Evolutionary conservation across 352 stramenopile species (phyloP).

Genomic region (Pythium diclinum): DNA sequence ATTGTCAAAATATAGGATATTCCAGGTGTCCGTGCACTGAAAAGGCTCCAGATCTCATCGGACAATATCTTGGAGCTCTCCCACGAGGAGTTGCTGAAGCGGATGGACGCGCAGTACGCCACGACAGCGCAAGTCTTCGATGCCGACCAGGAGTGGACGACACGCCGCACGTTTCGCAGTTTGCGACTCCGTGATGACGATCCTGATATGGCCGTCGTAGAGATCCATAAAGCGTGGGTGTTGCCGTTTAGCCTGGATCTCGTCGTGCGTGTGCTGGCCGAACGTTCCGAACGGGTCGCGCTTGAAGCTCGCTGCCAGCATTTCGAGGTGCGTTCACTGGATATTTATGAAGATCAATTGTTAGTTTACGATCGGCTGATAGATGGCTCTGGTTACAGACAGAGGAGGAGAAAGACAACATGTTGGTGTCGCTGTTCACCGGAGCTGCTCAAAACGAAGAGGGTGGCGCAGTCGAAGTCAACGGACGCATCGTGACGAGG

Average conservation of each 20-base stretch:
- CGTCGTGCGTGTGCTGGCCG: background rate
- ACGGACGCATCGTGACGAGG: conserved; percentile 7
- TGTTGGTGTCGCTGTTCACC: conserved; percentile 6
- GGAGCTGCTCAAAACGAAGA: background rate
- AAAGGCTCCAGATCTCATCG: background rate
- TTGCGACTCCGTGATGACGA: conserved; percentile 3
- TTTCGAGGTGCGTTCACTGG: conserved; percentile 4
- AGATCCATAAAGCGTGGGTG: conserved; percentile 9
- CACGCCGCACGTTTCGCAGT: background rate
- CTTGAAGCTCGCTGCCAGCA: background rate
- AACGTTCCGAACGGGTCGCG: background rate
- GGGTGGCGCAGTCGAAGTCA: background rate
- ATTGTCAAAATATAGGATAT: conserved; percentile 7
- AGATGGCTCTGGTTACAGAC: background rate
- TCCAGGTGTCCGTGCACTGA: conserved; percentile 8
- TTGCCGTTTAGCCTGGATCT: conserved; percentile 11
- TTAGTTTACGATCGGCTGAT: background rate
- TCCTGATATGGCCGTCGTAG: background rate
- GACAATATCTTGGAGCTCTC: background rate
- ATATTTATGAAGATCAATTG: background rate
- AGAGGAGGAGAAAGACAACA: conserved; percentile 2
- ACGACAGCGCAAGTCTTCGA: background rate
- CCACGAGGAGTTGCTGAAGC: conserved; percentile 5
- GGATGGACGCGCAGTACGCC: conserved; percentile 9
- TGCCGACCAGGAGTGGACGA: background rate